Evolutionary conservation across 345 rosid species (phyloP), one percentile per base, ranked within the genome.

Genomic region (Citropsis articulata): DNA sequence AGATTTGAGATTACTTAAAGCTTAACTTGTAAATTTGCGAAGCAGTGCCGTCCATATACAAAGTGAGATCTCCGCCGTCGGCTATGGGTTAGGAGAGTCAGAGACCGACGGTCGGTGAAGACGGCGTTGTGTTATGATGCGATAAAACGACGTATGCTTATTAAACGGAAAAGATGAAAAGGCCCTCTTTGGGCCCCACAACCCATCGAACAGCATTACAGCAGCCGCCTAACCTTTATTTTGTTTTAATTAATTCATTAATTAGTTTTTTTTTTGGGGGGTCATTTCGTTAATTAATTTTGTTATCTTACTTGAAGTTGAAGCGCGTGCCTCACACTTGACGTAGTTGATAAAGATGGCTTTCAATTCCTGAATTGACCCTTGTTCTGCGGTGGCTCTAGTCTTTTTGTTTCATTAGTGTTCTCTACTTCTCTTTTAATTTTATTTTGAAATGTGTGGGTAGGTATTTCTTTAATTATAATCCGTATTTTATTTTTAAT

Each of bases 41-140:
- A 59, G 24, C 27, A 9, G 81, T 48, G 87, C 87, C 84, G 80
- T 75, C 86, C 75, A 24, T 61, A 14, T 4, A 18, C 9, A 8
- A 40, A 5, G 68, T 27, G 50, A 56, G 56, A 63, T 76, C 42
- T 33, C 19, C 30, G 18, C 85, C 87, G 75, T 85, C 66, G 65
- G 78, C 76, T 73, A 35, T 1, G 71, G 76, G 16, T 27, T 28
- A 12, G 76, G 69, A 16, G 22, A 42, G 80, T 81, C 82, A 75
- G 77, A 76, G 55, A 87, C 77, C 75, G 71, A 84, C 86, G 90
- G 89, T 80, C 61, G 18, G 2, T 4, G 66, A 73, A 42, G 61
- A 53, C 36, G 55, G 55, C 33, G 42, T 80, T 48, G 78, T 62
- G 66, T 77, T 68, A 55, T 33, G 7, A 2, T 62, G 60, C 59